These are phyloP conservation scores for Ustilago lituana DNA, from an alignment of 1,284 basidiomycete species.

Conservation along the genomic window DNA sequence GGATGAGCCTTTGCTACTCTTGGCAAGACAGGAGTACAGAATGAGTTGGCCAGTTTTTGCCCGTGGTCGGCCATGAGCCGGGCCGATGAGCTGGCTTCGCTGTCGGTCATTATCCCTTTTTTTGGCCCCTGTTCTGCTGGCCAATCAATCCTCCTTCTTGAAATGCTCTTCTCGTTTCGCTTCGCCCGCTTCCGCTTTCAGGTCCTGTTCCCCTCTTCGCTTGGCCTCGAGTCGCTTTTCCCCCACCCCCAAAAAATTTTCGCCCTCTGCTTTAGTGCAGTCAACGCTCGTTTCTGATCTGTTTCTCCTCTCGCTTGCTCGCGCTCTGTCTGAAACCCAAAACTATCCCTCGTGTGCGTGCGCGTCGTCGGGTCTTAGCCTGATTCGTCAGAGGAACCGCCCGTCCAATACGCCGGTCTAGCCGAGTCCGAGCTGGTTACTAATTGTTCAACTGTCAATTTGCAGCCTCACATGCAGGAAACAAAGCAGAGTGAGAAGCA, in stretches of 20 bases:
- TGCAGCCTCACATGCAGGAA: too few species aligned
- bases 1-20: too few species aligned
- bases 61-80: background rate
- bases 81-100: conserved; percentile 11
- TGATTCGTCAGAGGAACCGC: conserved; percentile 5
- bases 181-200: background rate
- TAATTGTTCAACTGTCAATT: background rate
- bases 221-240: background rate
- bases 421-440: conserved; percentile 8
- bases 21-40: too few species aligned
- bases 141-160: background rate
- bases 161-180: background rate
- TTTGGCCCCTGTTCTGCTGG: background rate
- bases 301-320: too few species aligned
- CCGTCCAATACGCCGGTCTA: conserved; percentile 8
- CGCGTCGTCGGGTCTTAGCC: too few species aligned
- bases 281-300: background rate
- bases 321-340: conserved; percentile 1
- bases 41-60: too few species aligned
- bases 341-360: background rate
- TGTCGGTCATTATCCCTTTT: too few species aligned
- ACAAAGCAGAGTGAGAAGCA: too few species aligned
- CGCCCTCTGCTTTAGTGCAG: background rate
- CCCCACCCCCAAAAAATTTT: conserved; percentile 1
- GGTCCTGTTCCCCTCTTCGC: background rate